These are phyloP conservation scores for Zymoseptoria passerinii DNA, from an alignment of 2,329 filamentous ascomycete species.

Conservation along the genomic window DNA sequence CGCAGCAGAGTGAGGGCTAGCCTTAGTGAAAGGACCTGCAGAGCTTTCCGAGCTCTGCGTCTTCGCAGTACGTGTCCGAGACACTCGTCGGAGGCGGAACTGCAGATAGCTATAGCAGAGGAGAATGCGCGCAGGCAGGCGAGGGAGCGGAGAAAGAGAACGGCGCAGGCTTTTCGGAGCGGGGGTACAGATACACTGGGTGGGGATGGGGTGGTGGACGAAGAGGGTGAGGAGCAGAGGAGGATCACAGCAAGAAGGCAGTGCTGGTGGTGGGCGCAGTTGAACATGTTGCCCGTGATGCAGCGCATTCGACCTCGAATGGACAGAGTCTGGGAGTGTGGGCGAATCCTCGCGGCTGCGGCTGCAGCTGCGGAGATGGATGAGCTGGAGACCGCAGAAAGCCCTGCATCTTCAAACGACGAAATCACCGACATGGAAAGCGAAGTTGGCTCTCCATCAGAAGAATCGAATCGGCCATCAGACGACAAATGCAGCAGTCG, in stretches of 20 bases:
- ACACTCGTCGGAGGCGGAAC: background rate
- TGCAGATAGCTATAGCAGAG: background rate
- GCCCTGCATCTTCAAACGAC: background rate
- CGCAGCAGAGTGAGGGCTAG: background rate
- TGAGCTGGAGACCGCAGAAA: too few species aligned
- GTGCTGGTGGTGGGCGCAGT: background rate
- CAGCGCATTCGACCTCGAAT: background rate
- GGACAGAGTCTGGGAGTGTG: background rate
- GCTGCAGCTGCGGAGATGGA: background rate
- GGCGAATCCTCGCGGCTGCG: background rate
- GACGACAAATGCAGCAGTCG: background rate
- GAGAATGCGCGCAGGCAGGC: background rate
- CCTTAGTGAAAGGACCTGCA: background rate
- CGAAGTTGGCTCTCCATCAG: background rate
- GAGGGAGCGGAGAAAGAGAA: background rate
- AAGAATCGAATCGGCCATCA: background rate
- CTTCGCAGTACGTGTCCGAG: background rate
- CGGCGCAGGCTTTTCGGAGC: background rate
- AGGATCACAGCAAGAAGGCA: background rate
- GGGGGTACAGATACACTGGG: background rate
- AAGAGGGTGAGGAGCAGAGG: conserved; percentile 1
- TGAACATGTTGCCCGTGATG: background rate
- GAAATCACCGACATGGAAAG: background rate
- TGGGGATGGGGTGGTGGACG: background rate
- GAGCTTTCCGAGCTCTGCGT: background rate